These are phyloP conservation scores for Phytophthora ohioensis DNA, from an alignment of 352 stramenopile species.

Conservation along the genomic window DNA sequence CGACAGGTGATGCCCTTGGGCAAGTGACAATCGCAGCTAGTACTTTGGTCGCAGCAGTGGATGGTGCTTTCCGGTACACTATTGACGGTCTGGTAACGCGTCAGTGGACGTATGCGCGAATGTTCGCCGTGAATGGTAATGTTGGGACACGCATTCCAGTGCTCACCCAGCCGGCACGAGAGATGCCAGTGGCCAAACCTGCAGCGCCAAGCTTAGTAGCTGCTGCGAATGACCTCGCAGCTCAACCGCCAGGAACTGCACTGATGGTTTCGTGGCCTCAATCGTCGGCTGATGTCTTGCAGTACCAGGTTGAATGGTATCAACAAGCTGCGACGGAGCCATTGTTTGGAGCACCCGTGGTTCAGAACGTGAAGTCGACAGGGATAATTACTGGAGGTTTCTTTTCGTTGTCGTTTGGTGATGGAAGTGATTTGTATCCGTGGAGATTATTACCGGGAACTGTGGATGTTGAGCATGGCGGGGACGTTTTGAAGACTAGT, in stretches of 20 bases:
- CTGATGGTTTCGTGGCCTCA: constrained; percentile 67
- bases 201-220: constrained; percentile 40
- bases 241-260: constrained; percentile 48
- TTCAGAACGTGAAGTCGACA: constrained; percentile 66
- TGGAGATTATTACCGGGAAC: constrained; percentile 60
- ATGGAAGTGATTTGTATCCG: constrained; percentile 40
- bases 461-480: constrained; percentile 59
- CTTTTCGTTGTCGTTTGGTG: constrained; percentile 76
- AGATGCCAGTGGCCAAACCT: constrained; percentile 79
- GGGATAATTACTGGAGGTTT: constrained; percentile 57
- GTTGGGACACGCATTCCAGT: constrained; percentile 54
- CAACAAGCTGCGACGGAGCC: constrained; percentile 57
- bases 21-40: constrained; percentile 42
- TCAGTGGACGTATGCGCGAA: constrained; percentile 67
- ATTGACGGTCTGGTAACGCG: constrained; percentile 62
- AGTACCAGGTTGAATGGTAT: constrained; percentile 82
- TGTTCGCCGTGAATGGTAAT: constrained; percentile 76
- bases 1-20: constrained; percentile 60
- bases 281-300: constrained; percentile 31
- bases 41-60: constrained; percentile 29
- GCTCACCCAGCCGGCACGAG: constrained; percentile 52
- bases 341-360: constrained; percentile 62
- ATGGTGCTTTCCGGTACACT: constrained; percentile 45
- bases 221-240: constrained; percentile 45
- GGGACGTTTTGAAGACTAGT: constrained; percentile 80